Conservation (phyloP, 257 asterid genomes). For the Mentha longifolia region DNA sequence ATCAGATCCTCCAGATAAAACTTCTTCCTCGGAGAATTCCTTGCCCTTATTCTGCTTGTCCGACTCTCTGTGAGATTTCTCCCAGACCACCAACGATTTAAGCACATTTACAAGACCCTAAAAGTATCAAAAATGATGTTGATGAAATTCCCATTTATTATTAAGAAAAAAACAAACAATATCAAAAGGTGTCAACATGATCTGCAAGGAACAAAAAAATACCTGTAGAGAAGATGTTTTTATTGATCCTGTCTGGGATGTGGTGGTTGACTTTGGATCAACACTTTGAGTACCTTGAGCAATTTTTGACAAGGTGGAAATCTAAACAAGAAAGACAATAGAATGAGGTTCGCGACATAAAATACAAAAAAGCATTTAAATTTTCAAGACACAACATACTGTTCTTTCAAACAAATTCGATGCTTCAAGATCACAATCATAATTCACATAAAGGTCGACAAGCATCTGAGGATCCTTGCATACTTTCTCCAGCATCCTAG, state of each 20-base stretch:
- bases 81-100: conserved; percentile 89
- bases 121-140: conserved; percentile 36
- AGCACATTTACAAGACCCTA: conserved; percentile 89
- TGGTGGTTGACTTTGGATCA: conserved; percentile 78
- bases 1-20: conserved; percentile 52
- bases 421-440: conserved; percentile 98
- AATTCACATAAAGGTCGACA: conserved; percentile 94
- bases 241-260: conserved; percentile 79
- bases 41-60: conserved; percentile 55
- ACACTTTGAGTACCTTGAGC: conserved; percentile 87
- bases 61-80: conserved; percentile 69
- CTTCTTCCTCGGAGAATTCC: conserved; percentile 57
- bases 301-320: conserved; percentile 77
- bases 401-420: conserved; percentile 93
- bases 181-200: conserved; percentile 25
- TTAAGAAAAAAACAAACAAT: background rate
- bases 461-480: conserved; percentile 98
- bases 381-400: conserved; percentile 50
- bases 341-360: conserved; percentile 32
- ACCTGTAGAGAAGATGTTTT: conserved; percentile 96
- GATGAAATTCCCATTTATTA: conserved; percentile 8
- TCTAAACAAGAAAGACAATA: conserved; percentile 51
- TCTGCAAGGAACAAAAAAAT: conserved; percentile 33
- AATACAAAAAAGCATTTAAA: conserved; percentile 25
- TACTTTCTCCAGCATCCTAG: conserved; percentile 95